Evolutionary conservation across 768 basidiomycete species (phyloP).

Genomic region (Pulveroboletus sp.): DNA sequence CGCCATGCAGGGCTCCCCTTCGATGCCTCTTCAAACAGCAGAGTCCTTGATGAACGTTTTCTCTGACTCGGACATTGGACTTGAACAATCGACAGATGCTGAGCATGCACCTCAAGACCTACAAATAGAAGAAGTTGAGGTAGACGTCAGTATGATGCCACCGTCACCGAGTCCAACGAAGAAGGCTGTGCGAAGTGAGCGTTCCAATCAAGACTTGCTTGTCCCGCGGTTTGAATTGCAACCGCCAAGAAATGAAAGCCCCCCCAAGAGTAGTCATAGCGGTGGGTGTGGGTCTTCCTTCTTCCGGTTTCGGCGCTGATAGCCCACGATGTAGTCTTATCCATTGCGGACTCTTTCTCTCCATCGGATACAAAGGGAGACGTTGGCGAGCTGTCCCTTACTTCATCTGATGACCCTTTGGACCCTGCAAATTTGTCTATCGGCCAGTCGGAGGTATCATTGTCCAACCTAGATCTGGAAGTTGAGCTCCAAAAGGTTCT

Average conservation of each 20-base stretch:
- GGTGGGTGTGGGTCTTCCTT: slow-evolving; percentile 11
- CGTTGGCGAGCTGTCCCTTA: slow-evolving; percentile 21
- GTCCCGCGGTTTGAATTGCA: slow-evolving; percentile 33
- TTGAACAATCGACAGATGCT: slow-evolving; percentile 37
- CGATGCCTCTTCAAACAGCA: slow-evolving; percentile 19
- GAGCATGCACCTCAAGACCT: slow-evolving; percentile 32
- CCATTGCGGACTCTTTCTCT: slow-evolving; percentile 21
- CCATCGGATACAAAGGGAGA: slow-evolving; percentile 24
- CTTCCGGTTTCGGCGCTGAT: not conserved
- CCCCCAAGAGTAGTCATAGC: slow-evolving; percentile 13
- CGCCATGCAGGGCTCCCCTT: slow-evolving; percentile 12
- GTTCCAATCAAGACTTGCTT: slow-evolving; percentile 26
- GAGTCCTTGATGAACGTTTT: slow-evolving; percentile 24
- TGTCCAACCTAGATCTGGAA: slow-evolving; percentile 31
- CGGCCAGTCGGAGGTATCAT: slow-evolving; percentile 35
- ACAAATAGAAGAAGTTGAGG: slow-evolving; percentile 30
- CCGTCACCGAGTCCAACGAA: slow-evolving; percentile 47
- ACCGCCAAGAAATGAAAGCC: slow-evolving; percentile 15
- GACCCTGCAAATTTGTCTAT: slow-evolving; percentile 32
- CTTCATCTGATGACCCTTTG: slow-evolving; percentile 27
- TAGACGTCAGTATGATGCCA: slow-evolving; percentile 42
- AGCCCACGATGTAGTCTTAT: slow-evolving; percentile 5
- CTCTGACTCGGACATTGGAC: slow-evolving; percentile 17
- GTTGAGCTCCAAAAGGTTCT: slow-evolving; percentile 26
- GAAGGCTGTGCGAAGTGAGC: slow-evolving; percentile 12